phyloP scores from a whole-genome alignment of 2,329 filamentous ascomycete species.

The Penicillium sumatraense region DNA sequence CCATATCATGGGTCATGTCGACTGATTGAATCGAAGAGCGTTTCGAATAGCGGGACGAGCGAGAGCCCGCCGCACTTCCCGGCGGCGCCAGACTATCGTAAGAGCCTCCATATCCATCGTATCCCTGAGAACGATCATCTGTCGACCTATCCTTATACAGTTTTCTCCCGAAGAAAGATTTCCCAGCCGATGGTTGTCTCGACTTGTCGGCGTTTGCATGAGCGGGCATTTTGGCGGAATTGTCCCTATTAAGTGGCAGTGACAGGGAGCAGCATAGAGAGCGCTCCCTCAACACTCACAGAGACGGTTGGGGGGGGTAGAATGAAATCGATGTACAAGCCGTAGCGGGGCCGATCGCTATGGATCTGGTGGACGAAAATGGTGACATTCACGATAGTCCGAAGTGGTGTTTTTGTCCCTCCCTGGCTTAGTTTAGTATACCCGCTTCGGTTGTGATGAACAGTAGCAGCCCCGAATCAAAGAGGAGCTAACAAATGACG shows the following conservation, averaged over 20 bases:
- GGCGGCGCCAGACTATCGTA: conserved; percentile 64
- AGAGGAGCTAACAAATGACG: not conserved
- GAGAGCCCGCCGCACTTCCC: conserved; percentile 65
- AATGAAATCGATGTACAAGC: conserved; percentile 10
- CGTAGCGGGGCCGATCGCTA: conserved; percentile 20
- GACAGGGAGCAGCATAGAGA: conserved; percentile 42
- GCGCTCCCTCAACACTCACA: conserved; percentile 19
- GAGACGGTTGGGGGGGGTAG: not conserved
- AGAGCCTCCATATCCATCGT: conserved; percentile 63
- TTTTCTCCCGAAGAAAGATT: conserved; percentile 85
- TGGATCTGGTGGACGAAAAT: conserved; percentile 14
- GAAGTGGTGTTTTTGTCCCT: conserved; percentile 26
- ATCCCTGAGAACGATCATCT: conserved; percentile 64
- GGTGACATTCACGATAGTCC: conserved; percentile 26
- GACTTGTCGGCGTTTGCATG: conserved; percentile 73
- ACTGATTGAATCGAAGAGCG: conserved; percentile 74
- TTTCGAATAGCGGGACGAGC: conserved; percentile 73
- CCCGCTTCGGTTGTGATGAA: conserved; percentile 20
- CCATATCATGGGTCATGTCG: conserved; percentile 68
- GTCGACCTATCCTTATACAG: conserved; percentile 75
- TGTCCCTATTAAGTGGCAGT: conserved; percentile 34
- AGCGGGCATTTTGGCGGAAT: conserved; percentile 53
- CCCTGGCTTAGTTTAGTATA: conserved; percentile 28
- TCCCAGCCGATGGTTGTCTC: conserved; percentile 78
- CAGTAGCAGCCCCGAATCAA: conserved; percentile 4